Conservation (phyloP, 345 rosid species). For the Eucalyptus marginata region DNA sequence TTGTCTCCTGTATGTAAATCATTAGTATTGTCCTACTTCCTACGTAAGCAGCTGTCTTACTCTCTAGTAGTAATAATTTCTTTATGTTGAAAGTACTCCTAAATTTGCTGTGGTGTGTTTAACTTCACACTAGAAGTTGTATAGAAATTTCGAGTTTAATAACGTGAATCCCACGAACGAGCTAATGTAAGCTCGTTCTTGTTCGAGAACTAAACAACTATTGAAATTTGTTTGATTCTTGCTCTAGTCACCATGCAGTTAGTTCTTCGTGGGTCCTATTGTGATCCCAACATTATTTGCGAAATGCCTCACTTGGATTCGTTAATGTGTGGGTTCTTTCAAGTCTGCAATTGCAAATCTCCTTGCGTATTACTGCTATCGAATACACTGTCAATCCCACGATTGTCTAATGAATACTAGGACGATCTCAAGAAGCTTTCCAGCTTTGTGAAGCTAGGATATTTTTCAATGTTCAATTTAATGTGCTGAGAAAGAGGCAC, state of each 20-base stretch:
- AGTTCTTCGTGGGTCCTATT: background rate
- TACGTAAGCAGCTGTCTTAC: background rate
- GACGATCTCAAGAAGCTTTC: background rate
- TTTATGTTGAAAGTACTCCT: background rate
- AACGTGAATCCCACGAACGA: background rate
- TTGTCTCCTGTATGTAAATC: background rate
- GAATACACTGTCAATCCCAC: background rate
- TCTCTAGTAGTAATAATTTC: background rate
- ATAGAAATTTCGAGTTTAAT: background rate
- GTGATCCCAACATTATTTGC: background rate
- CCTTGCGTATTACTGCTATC: background rate
- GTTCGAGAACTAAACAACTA: background rate
- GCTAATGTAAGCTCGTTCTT: background rate
- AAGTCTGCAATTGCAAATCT: background rate
- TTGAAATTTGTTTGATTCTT: background rate
- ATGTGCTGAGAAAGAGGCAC: too few relatives aligned
- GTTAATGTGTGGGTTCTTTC: background rate
- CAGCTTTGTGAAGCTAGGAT: background rate
- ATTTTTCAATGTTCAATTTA: too few relatives aligned
- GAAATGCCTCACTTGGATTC: background rate
- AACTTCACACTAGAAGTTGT: background rate
- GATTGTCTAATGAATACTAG: background rate
- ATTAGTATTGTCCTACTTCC: background rate
- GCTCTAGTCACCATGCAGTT: background rate
- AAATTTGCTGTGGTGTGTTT: background rate